Base-by-base conservation (phyloP, 2,329 filamentous ascomycete species). In the Neonectria punicea region DNA sequence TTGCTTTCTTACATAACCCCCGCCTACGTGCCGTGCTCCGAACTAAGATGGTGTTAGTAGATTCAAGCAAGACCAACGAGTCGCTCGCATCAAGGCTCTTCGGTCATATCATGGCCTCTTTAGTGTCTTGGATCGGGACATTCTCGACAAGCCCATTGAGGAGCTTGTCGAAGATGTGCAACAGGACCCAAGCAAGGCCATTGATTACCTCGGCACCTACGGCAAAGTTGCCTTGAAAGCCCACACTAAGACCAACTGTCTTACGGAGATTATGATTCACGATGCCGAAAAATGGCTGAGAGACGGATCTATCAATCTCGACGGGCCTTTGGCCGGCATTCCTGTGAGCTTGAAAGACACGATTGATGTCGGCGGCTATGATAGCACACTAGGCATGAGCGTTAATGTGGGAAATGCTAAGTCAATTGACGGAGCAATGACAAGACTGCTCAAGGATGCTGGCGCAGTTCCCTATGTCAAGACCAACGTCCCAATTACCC, bases 381-480 rank as follows among this genome's bases (percentile, higher is more conserved):
- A 97, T 76, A 89, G 89, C 16, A 91, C 89, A 5, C 91, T 97
- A 2, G 94, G 93, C 2, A 97, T 94, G 79, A 93, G 92, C 39
- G 82, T 84, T 57, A 89, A 93, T 69, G 87, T 90, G 0, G 88
- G 89, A 54, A 92, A 94, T 73, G 90, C 90, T 14, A 82, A 85
- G 41, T 61, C 77, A 0, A 79, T 86, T 30, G 94, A 98, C 80
- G 93, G 94, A 0, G 83, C 88, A 2, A 87, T 93, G 74, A 90
- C 93, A 22, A 87, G 86, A 61, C 80, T 98, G 46, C 84, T 98
- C 56, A 97, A 97, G 75, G 92, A 96, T 76, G 93, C 93, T 2
- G 92, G 94, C 22, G 94, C 94, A 0, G 86, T 98, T 2, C 94
- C 94, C 0, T 97, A 97, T 76, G 93, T 94, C 68, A 98, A 98